Evolutionary conservation across 202 grass and related monocot species (phyloP).

Genomic region (Zizania palustris): DNA sequence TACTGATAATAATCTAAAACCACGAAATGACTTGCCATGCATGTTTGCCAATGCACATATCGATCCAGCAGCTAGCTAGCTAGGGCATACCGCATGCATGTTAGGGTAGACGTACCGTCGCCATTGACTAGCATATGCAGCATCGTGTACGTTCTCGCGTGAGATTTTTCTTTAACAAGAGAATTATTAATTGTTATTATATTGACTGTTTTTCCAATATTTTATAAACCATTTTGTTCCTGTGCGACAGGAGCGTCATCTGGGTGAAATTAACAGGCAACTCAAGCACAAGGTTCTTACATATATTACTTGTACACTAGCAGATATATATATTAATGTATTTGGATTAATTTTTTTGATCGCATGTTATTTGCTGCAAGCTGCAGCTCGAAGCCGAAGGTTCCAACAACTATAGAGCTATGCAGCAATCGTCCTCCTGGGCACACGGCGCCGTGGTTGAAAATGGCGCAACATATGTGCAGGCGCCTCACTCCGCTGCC

Average conservation of each 20-base stretch:
- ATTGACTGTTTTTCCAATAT: background rate
- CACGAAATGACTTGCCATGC: background rate
- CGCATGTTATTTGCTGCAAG: background rate
- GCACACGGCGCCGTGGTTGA: constrained; percentile 52
- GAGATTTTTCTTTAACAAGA: background rate
- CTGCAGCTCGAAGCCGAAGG: constrained; percentile 79
- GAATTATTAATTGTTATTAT: background rate
- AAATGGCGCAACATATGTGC: constrained; percentile 53
- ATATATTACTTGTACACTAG: background rate
- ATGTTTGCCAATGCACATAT: constrained; percentile 9
- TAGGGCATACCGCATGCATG: constrained; percentile 21
- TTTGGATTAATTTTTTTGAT: background rate
- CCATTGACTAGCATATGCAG: background rate
- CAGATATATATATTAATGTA: background rate
- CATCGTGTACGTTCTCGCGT: background rate
- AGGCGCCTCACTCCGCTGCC: constrained; percentile 51
- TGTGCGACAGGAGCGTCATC: constrained; percentile 72
- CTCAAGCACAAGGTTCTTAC: constrained; percentile 71
- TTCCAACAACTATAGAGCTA: constrained; percentile 55
- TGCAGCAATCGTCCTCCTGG: constrained; percentile 70
- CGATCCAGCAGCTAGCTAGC: too few relatives aligned
- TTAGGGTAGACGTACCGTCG: background rate
- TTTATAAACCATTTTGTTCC: background rate
- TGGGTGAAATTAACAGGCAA: constrained; percentile 92
- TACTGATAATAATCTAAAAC: constrained; percentile 3